Evolutionary conservation across 495 filamentous ascomycete species (phyloP).

Genomic region (Chaetomidium leptoderma): DNA sequence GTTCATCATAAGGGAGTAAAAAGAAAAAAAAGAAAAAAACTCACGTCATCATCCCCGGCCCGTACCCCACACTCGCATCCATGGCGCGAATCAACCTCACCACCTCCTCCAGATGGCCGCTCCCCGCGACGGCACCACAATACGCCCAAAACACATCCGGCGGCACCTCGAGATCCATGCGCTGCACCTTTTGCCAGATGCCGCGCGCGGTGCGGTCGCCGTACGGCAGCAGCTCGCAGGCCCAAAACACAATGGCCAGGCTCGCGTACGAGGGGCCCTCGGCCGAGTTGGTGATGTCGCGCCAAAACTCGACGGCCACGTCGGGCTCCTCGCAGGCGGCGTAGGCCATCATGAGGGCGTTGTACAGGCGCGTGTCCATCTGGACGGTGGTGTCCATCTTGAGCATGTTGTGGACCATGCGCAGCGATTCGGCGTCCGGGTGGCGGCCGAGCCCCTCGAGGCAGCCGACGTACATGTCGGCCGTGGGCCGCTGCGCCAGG

Average conservation of each 20-base stretch:
- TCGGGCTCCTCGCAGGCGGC: slow-evolving; percentile 57
- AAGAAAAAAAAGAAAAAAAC: slow-evolving; percentile 33
- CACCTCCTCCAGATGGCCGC: slow-evolving; percentile 61
- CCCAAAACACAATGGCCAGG: slow-evolving; percentile 71
- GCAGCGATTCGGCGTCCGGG: slow-evolving; percentile 60
- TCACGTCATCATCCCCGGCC: slow-evolving; percentile 66
- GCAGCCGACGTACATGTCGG: slow-evolving; percentile 69
- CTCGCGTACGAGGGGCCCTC: slow-evolving; percentile 81
- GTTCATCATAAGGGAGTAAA: neutral
- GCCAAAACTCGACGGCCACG: slow-evolving; percentile 72
- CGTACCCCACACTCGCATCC: slow-evolving; percentile 58
- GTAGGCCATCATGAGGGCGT: slow-evolving; percentile 84
- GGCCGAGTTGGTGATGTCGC: slow-evolving; percentile 65
- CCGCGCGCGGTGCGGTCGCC: slow-evolving; percentile 65
- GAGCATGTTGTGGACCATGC: slow-evolving; percentile 80
- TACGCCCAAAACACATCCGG: slow-evolving; percentile 67
- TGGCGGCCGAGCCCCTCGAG: slow-evolving; percentile 69
- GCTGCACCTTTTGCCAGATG: slow-evolving; percentile 68
- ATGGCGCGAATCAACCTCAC: slow-evolving; percentile 59
- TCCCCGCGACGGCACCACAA: slow-evolving; percentile 66
- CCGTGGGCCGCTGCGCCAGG: slow-evolving; percentile 54
- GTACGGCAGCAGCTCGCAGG: slow-evolving; percentile 60
- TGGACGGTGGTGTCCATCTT: slow-evolving; percentile 82
- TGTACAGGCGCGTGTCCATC: slow-evolving; percentile 67
- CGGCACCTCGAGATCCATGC: slow-evolving; percentile 73